Evolutionary conservation across 2,329 filamentous ascomycete species (phyloP), one percentile per base, ranked within the genome.

Genomic region (Bipolaris oryzae): DNA sequence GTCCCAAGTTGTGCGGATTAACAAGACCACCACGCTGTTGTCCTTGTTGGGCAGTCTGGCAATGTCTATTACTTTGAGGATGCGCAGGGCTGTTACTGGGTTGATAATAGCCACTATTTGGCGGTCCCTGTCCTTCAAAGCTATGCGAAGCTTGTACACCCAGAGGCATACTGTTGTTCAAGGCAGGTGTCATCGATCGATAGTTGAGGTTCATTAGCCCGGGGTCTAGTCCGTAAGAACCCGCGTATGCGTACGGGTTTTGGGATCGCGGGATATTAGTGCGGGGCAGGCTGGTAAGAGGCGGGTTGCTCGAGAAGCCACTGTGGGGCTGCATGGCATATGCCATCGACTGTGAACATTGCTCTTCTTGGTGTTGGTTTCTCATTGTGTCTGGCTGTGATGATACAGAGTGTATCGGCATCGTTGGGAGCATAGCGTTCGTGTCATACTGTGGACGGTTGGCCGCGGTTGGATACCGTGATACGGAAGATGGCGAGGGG

Each of bases 221-320:
- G 48, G 74, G 38, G 5, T 33, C 54, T 43, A 10, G 33, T 16
- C 50, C 38, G n/a, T 42, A 34, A 11, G 38, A 33, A 21, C 28
- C 74, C 1, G 77, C 78, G 60, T 81, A 80, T 6, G 68, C 68
- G 62, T 78, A 79, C 18, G 77, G 76, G 23, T 75, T 78, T 44
- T 71, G 69, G 11, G 74, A 69, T 31, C 76, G 73, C 44, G 67
- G 74, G 46, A 69, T 57, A 21, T 61, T 61, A 20, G 77, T 77
- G 44, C 77, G 74, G 55, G 79, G 76, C 41, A 82, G 64, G 62
- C 78, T 82, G 16, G 74, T 74, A n/a, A 76, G 69, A 10, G 80
- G 82, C 20, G 76, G 75, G 59, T 79, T 76, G 59, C 73, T 76
- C 5, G 77, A 74, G 49, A 81, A 64, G 43, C 65, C 72, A 43